Base-by-base conservation (phyloP, 176 grass and related monocot species). In the Aegilops umbellulata region DNA sequence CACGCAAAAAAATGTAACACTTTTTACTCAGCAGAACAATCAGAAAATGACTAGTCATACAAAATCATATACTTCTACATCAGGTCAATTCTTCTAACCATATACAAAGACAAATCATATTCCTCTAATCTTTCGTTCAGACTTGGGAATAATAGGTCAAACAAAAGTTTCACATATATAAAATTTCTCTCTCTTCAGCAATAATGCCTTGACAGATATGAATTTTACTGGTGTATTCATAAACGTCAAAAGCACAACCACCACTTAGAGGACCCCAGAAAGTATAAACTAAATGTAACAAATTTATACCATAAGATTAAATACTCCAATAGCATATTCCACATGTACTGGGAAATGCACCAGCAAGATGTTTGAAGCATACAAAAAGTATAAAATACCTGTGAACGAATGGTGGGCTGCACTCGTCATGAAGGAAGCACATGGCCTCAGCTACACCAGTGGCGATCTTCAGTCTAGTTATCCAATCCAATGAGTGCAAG, bases 341-440 rank as follows among this genome's bases (percentile, higher is more conserved):
- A 14, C 16, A 36, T 14, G 77, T 27, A 55, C 29, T 72, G 70
- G 16, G 27, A 77, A 84, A 76, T 76, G 63, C 41, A 79, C 61
- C 19, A 66, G 55, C 35, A 31, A 72, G 16, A 90, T 65, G 73
- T 5, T 17, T 49, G 71, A 62, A 86, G 34, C 63, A 82, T 29
- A 63, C 3, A 80, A 19, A 82, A 84, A 1, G 14, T 46, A 73
- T 20, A 14, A 29, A 64, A 30, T 92, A 96, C 97, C 97, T 92
- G 73, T 99, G 97, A 74, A 96, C 94, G n/a, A 99, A 74, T 1
- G 97, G 92, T 1, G 97, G 94, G 86, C 76, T 89, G 63, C 90
- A 94, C 79, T 96, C 97, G 1, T 99, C 88, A 66, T 99, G 97
- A 86, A 99, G 90, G 83, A 99, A 95, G 76, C 97, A 96, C 79